A percentile compares a stretch with the other conserved stretches of the same genome.
Evolutionary conservation across 495 filamentous ascomycete species (phyloP).

Genomic region (Penicillium malachiteum): DNA sequence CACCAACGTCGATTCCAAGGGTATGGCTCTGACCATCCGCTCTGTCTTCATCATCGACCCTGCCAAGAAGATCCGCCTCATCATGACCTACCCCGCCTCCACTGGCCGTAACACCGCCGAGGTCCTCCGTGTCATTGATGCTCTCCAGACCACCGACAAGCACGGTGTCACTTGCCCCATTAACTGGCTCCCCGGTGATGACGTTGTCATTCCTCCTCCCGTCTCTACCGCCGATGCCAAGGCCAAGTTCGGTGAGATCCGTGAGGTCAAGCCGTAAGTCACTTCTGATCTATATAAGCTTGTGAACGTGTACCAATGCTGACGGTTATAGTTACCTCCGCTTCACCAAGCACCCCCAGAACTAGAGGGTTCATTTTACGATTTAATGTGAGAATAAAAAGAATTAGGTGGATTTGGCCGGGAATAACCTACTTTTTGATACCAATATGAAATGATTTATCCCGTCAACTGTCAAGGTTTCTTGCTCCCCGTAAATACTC

Average conservation of each 20-base stretch:
- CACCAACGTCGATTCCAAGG: constrained; percentile 55
- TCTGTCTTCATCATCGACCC: constrained; percentile 71
- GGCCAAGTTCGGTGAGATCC: constrained; percentile 65
- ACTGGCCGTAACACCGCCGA: constrained; percentile 65
- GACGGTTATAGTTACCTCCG: constrained; percentile 39
- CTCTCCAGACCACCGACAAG: constrained; percentile 62
- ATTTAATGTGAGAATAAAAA: constrained; percentile 20
- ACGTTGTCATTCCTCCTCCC: constrained; percentile 65
- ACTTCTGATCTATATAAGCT: background rate
- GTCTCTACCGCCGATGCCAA: constrained; percentile 62
- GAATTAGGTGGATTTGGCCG: constrained; percentile 8
- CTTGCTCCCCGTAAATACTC: background rate
- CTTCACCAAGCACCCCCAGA: constrained; percentile 42
- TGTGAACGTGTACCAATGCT: constrained; percentile 6
- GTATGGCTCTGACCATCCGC: constrained; percentile 65
- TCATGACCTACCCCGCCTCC: constrained; percentile 66
- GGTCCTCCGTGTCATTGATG: constrained; percentile 65
- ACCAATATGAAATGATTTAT: constrained; percentile 24
- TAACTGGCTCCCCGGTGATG: constrained; percentile 62
- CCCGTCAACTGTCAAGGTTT: constrained; percentile 2
- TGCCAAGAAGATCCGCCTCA: constrained; percentile 65
- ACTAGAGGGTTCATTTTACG: constrained; percentile 28
- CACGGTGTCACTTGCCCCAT: constrained; percentile 65
- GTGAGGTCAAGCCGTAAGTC: constrained; percentile 62
- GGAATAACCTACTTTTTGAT: constrained; percentile 19